Base-by-base conservation (phyloP, 768 basidiomycete genomes). In the Termitomyces sp. region DNA sequence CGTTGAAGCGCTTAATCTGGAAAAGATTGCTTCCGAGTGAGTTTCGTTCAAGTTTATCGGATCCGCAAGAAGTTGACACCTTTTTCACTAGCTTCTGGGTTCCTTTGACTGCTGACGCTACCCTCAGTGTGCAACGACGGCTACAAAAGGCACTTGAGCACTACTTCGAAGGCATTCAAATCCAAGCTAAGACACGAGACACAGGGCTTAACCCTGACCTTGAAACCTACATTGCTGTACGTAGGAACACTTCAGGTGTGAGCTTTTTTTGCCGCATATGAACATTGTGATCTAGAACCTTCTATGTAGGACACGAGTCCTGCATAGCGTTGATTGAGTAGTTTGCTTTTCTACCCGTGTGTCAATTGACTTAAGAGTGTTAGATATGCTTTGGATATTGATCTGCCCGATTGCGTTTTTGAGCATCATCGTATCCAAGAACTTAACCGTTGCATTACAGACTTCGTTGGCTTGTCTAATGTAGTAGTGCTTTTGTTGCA, bases 241-340 rank as follows among this genome's bases (percentile, higher is more conserved):
- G 89, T n/a, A 78, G 89, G 43, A 85, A 90, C 61, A 89, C 87
- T 30, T 87, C 86, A 60, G 88, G 86, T 70, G 23, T 23, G 60
- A 62, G 65, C 65, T 54, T 50, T 56, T n/a, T 8, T n/a, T 2
- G 31, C 12, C 17, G 17, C 26, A 14, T 31, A 44, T n/a, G 11
- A 48, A 14, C 23, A 15, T 45, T 21, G 44, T 45, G 11, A 45
- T 8, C 7, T 15, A 41, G 45, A 44, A n/a, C 56, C 55, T 53
- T 60, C 15, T 17, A 51, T 50, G 26, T 40, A 71, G 79, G 77
- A 0, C 88, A 87, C 68, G 88, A 88, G 66, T 80, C 85, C 5
- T 85, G 83, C 67, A 91, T 84, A 82, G 87, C 80, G 17, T 74
- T 90, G 26, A 85, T 90, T 54, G 87, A 90, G 76, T 89, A 55